Base-by-base conservation (phyloP, 2,329 filamentous ascomycete genomes). In the Grosmannia penicillata region DNA sequence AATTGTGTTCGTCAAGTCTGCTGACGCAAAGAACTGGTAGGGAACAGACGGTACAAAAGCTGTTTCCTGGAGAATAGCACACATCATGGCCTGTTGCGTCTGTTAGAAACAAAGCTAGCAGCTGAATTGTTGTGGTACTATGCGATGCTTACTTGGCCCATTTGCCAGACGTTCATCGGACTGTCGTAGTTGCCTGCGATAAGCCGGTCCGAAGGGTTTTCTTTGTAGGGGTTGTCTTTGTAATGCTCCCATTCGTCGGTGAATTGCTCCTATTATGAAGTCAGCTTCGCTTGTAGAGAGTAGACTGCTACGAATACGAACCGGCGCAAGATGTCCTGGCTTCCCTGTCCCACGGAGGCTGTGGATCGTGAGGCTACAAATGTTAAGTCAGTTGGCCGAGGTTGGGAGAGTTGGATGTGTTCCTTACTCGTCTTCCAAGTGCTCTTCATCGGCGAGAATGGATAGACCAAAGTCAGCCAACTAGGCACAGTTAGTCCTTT, bases 241-340 rank as follows among this genome's bases (percentile, higher is more conserved):
- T 36, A 34, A 15, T 37, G 40, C 23, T 43, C 43, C 43, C 43
- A 45, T 11, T 45, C 43, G 17, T 39, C 33, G 4, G 38, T 22
- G 25, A 41, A 43, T 39, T 43, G 38, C 18, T 45, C 43, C 29
- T 40, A 18, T 26, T n/a, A n/a, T n/a, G n/a, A n/a, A n/a, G n/a
- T n/a, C n/a, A n/a, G n/a, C n/a, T n/a, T n/a, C n/a, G n/a, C n/a
- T n/a, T n/a, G n/a, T n/a, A n/a, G n/a, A n/a, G n/a, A n/a, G n/a
- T n/a, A n/a, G n/a, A n/a, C n/a, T n/a, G n/a, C n/a, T n/a, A n/a
- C n/a, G n/a, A n/a, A n/a, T n/a, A n/a, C 28, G 4, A 21, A 33
- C 29, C n/a, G 37, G 30, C 8, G 17, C 17, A 7, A 33, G 10
- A 33, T 6, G 33, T 3, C 31, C 37, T 3, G 17, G 4, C 23